Percentiles rank a stretch among this genome's conserved stretches.
Conservation (phyloP, 1,139 yeast species). For the Torulaspora pretoriensis region DNA sequence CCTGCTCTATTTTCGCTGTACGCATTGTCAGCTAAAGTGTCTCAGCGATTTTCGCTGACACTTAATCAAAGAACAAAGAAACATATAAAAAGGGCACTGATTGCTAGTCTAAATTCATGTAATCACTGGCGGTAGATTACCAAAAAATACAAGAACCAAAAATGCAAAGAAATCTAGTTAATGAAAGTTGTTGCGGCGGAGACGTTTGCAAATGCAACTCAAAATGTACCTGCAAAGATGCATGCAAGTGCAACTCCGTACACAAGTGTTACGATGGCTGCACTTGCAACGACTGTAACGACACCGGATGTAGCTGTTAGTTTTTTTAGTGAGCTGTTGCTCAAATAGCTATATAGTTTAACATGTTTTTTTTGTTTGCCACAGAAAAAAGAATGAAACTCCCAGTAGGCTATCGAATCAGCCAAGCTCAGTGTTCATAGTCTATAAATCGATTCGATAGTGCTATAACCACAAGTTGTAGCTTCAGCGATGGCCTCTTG, state of each 20-base stretch:
- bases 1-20: no score
- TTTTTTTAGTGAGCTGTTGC: neutral
- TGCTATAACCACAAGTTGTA: neutral
- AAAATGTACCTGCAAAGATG: neutral
- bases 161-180: neutral
- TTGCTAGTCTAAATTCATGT: neutral
- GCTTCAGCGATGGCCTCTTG: neutral
- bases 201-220: neutral
- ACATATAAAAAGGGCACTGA: neutral
- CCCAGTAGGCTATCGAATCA: no score
- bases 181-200: neutral
- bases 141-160: neutral
- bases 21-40: neutral
- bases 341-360: neutral
- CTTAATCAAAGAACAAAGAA: neutral
- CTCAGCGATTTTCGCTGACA: conserved; percentile 1
- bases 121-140: neutral
- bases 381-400: no score
- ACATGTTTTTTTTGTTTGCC: neutral
- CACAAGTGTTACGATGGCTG: neutral
- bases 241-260: neutral
- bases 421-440: no score
- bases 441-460: no score
- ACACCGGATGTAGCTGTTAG: neutral
- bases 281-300: neutral